Evolutionary conservation across 768 basidiomycete genomes (phyloP).

Genomic region (Boletus eberwhitei): DNA sequence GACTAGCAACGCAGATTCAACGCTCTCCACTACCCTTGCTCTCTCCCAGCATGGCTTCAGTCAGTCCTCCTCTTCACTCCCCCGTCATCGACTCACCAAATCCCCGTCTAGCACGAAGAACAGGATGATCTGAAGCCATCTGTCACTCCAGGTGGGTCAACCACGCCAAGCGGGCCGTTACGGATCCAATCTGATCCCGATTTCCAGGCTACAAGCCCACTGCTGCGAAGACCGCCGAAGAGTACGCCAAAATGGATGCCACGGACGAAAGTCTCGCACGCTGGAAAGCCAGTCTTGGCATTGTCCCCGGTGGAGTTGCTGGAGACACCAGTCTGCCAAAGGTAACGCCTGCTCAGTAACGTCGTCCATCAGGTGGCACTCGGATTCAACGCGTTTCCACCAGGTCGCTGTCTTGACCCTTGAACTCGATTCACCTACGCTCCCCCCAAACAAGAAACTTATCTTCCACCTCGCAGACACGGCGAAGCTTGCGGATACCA

Average conservation of each 20-base stretch:
- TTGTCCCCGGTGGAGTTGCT: conserved; percentile 49
- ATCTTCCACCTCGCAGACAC: conserved; percentile 59
- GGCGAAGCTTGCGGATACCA: conserved; percentile 46
- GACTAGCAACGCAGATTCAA: conserved; percentile 16
- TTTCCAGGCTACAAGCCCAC: conserved; percentile 69
- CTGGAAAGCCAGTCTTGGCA: conserved; percentile 94
- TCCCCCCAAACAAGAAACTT: conserved; percentile 60
- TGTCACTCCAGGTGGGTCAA: conserved; percentile 57
- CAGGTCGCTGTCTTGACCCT: conserved; percentile 74
- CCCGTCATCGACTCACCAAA: not conserved
- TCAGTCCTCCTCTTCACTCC: conserved; percentile 31
- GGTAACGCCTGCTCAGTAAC: conserved; percentile 38
- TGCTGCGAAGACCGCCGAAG: conserved; percentile 69
- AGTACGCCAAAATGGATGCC: conserved; percentile 82
- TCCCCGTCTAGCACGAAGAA: conserved; percentile 48
- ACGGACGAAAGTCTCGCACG: conserved; percentile 90
- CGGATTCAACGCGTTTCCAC: conserved; percentile 18
- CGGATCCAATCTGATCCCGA: conserved; percentile 19
- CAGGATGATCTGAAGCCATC: conserved; percentile 68
- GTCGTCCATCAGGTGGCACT: conserved; percentile 9
- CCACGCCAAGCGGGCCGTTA: conserved; percentile 2
- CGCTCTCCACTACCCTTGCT: conserved; percentile 12
- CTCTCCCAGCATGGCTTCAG: conserved; percentile 48
- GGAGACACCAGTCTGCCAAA: conserved; percentile 56
- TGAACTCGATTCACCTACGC: conserved; percentile 74